Evolutionary conservation across 768 basidiomycete species (phyloP).

Genomic region (Kwoniella sp.): DNA sequence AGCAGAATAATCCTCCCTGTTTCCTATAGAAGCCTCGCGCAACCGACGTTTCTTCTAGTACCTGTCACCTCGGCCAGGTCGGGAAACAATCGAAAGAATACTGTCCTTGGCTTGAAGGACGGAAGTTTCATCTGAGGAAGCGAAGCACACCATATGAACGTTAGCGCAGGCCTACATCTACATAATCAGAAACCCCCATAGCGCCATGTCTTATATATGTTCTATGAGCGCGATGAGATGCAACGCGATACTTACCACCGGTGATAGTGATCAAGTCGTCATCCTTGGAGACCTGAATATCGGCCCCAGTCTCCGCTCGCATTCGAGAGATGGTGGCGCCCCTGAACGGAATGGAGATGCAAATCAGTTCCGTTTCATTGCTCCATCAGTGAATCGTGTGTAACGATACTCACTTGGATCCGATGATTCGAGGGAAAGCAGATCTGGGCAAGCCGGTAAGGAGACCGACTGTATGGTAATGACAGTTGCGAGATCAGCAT

Average conservation of each 20-base stretch:
- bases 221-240: too few species aligned
- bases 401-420: constrained; percentile 65
- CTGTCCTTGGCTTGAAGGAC: constrained; percentile 54
- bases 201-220: too few species aligned
- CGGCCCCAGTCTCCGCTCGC: constrained; percentile 83
- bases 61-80: constrained; percentile 36
- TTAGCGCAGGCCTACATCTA: not conserved
- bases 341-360: constrained; percentile 16
- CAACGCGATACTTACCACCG: constrained; percentile 67
- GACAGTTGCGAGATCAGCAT: constrained; percentile 11
- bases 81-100: constrained; percentile 51
- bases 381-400: too few species aligned
- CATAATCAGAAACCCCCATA: too few species aligned
- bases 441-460: constrained; percentile 61
- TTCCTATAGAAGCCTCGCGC: too few species aligned
- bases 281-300: constrained; percentile 87
- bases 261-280: constrained; percentile 83
- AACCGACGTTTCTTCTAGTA: too few species aligned
- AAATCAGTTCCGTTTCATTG: not conserved
- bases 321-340: constrained; percentile 83
- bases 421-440: constrained; percentile 89
- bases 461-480: constrained; percentile 43
- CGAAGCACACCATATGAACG: not conserved
- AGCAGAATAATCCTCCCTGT: too few species aligned
- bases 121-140: constrained; percentile 45